A percentile compares a stretch with the other conserved stretches of the same genome.
phyloP scores from a whole-genome alignment of 345 rosid genomes.

The Geranium rotundifolium region DNA sequence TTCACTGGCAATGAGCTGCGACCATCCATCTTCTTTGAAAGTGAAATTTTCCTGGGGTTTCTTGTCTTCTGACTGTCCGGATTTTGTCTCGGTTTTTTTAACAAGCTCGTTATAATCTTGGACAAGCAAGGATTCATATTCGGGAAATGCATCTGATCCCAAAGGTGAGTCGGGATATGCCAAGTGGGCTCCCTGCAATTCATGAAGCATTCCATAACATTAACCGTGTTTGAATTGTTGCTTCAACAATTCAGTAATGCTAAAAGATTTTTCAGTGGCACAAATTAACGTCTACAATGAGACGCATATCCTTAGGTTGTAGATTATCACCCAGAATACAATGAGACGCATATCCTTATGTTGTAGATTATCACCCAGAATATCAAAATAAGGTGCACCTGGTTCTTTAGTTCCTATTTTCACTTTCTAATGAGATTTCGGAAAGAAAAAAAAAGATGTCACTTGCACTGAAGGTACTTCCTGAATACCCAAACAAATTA shows the following conservation, averaged over 20 bases:
- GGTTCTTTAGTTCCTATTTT: no score
- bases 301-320: no score
- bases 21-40: conserved; percentile 52
- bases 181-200: conserved; percentile 66
- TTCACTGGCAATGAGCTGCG: conserved; percentile 36
- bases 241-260: not conserved
- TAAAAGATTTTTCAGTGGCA: no score
- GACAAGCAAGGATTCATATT: conserved; percentile 78
- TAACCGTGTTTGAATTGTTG: conserved; percentile 1
- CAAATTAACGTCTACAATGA: no score
- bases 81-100: conserved; percentile 28
- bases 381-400: no score
- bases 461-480: no score
- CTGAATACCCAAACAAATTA: no score
- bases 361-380: no score
- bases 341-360: no score
- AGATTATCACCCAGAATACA: no score
- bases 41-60: conserved; percentile 16
- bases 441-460: no score
- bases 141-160: conserved; percentile 86
- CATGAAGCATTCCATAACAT: conserved; percentile 7
- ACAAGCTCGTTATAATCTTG: conserved; percentile 86
- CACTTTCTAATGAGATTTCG: no score
- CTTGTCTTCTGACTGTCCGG: conserved; percentile 19
- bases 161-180: conserved; percentile 77